Percentiles rank a stretch among this genome's conserved stretches.
Conservation (phyloP, 2,329 filamentous ascomycete genomes). For the Curvularia lunata region DNA sequence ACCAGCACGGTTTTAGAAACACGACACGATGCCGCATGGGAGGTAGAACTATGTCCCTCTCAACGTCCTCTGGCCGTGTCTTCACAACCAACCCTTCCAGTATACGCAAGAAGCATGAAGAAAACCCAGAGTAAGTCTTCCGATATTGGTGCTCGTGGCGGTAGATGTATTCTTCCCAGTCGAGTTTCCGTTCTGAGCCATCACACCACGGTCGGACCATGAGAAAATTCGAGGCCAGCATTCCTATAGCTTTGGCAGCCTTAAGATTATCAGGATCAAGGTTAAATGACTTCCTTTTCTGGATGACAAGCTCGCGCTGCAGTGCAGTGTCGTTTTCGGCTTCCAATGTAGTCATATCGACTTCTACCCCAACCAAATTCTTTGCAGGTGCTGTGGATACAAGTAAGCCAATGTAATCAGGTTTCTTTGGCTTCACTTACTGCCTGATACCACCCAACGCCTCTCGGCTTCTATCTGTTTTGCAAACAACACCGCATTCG, state of each 20-base stretch:
- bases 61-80: slow-evolving; percentile 74
- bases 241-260: slow-evolving; percentile 66
- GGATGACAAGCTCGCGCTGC: slow-evolving; percentile 43
- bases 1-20: slow-evolving; percentile 78
- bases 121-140: slow-evolving; percentile 62
- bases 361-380: slow-evolving; percentile 77
- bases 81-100: slow-evolving; percentile 83
- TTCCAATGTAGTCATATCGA: slow-evolving; percentile 55
- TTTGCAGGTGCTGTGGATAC: slow-evolving; percentile 69
- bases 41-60: slow-evolving; percentile 69
- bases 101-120: slow-evolving; percentile 68
- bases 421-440: slow-evolving; percentile 15
- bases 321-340: slow-evolving; percentile 35
- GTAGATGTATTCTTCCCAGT: slow-evolving; percentile 76
- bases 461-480: slow-evolving; percentile 67
- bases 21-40: slow-evolving; percentile 74
- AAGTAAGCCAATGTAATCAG: slow-evolving; percentile 1
- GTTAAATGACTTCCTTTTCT: slow-evolving; percentile 51
- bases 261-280: slow-evolving; percentile 46
- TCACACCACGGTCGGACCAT: slow-evolving; percentile 81
- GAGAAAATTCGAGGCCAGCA: slow-evolving; percentile 72
- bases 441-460: slow-evolving; percentile 90
- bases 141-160: slow-evolving; percentile 57
- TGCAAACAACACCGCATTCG: slow-evolving; percentile 62
- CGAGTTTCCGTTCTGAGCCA: slow-evolving; percentile 63